phyloP scores from a whole-genome alignment of 2,329 filamentous ascomycete genomes.

The Neurospora sp. region DNA sequence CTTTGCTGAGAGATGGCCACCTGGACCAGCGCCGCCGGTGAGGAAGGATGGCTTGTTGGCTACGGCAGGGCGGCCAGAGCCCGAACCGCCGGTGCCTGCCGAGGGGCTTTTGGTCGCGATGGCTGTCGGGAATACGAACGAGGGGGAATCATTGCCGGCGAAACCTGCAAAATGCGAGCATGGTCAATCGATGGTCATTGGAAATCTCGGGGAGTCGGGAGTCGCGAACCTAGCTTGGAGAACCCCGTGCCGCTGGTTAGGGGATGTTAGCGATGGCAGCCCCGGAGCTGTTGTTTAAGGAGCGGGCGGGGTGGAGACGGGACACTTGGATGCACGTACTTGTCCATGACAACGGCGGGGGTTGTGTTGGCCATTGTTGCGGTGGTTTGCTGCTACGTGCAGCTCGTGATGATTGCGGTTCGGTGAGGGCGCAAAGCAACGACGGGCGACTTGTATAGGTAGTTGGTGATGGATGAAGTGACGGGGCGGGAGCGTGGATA shows the following conservation, averaged over 20 bases:
- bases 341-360: constrained; percentile 99
- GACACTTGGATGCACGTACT: constrained; percentile 42
- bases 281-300: constrained; percentile 15
- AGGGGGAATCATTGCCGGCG: constrained; percentile 97
- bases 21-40: constrained; percentile 76
- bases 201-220: not conserved
- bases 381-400: constrained; percentile 14
- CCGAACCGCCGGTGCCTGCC: constrained; percentile 62
- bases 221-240: constrained; percentile 82
- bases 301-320: constrained; percentile 14
- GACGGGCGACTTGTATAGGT: constrained; percentile 1
- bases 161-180: constrained; percentile 54
- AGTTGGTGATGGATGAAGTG: not conserved
- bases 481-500: constrained; percentile 1
- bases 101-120: constrained; percentile 86
- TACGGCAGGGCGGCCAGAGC: constrained; percentile 80
- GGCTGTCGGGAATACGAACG: constrained; percentile 97
- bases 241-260: constrained; percentile 85
- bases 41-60: constrained; percentile 94
- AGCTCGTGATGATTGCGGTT: constrained; percentile 9
- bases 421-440: constrained; percentile 6
- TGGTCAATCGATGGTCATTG: not conserved
- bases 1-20: constrained; percentile 79
- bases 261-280: constrained; percentile 27
- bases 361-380: constrained; percentile 88